phyloP scores from a whole-genome alignment of 352 stramenopile species.

The Phytopythium vexans region DNA sequence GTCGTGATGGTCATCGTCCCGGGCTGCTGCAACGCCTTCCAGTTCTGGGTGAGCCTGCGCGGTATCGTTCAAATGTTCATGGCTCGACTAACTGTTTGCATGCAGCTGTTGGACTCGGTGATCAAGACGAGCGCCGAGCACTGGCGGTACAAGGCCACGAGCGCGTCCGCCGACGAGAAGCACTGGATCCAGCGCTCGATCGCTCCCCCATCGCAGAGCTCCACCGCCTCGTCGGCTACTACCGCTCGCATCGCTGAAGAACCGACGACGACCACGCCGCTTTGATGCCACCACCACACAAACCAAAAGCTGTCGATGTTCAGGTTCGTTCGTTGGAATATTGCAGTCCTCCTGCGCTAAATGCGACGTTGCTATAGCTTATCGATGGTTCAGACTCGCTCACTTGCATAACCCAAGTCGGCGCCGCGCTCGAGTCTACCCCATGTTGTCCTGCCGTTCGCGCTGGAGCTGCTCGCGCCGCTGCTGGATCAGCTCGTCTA shows the following conservation, averaged over 20 bases:
- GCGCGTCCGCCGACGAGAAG: conserved; percentile 28
- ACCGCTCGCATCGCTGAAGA: conserved; percentile 5
- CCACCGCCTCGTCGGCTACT: background rate
- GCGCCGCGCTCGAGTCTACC: no score
- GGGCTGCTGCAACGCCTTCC: conserved; percentile 59
- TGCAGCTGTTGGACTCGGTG: conserved; percentile 57
- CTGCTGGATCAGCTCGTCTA: conserved; percentile 75
- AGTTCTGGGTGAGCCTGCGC: conserved; percentile 56
- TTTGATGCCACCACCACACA: background rate
- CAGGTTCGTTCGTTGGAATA: no score
- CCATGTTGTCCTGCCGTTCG: conserved; percentile 25
- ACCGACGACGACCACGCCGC: conserved; percentile 1
- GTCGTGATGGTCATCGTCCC: conserved; percentile 79
- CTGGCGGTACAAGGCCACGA: conserved; percentile 36
- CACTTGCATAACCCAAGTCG: no score
- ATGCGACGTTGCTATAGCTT: no score
- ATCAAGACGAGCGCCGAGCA: conserved; percentile 46
- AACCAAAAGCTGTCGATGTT: no score
- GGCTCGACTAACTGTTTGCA: no score
- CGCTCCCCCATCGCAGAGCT: background rate
- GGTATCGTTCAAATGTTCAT: background rate
- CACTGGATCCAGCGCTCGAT: conserved; percentile 15
- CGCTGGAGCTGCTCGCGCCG: conserved; percentile 61
- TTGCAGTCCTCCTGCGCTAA: no score
- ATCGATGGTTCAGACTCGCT: no score